Base-by-base conservation (phyloP, 164 flowering plant species). In the Umbellularia californica region DNA sequence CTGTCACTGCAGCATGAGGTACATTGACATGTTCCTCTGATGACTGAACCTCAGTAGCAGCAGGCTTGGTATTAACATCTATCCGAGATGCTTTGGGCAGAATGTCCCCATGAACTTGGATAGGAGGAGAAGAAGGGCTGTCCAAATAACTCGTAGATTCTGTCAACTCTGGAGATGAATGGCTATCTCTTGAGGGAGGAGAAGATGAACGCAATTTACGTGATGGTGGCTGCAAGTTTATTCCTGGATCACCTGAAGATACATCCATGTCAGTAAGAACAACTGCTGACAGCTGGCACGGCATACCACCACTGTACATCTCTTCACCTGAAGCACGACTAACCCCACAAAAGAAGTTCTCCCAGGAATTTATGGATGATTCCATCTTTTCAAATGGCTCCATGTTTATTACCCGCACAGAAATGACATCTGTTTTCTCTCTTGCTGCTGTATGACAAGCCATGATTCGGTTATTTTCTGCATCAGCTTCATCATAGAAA, bases 11-110 rank as follows among this genome's bases (percentile, higher is more conserved):
- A 70, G 82, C 58, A 63, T 78, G 47, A 22, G 74, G 22, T 12
- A 72, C 65, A 6, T 66, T 74, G 23, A 2, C 75, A 23, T 28
- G 62, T 66, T 77, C 85, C 70, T 72, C 78, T 6, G 77, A 70
- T 63, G 83, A 71, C 71, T 77, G 82, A 69, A 52, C 73, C 25
- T 72, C 84, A 64, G 72, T 68, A 64, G 71, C 70, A 73, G 77
- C 63, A 41, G 92, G 89, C 77, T 78, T 78, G 4, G 78, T 74
- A 75, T 89, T 89, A 72, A 86, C 77, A 64, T 87, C 89, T 62
- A 86, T 84, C 27, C 76, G 77, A 14, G 82, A 85, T 63, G 75
- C 77, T 76, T 84, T 85, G 12, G 79, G 75, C 65, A 74, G 75
- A 64, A 51, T 25, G 14, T 86, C 88, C 2, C 65, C 68, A 74